Conservation (phyloP, 331 rosid species). For the Ulmus americana region DNA sequence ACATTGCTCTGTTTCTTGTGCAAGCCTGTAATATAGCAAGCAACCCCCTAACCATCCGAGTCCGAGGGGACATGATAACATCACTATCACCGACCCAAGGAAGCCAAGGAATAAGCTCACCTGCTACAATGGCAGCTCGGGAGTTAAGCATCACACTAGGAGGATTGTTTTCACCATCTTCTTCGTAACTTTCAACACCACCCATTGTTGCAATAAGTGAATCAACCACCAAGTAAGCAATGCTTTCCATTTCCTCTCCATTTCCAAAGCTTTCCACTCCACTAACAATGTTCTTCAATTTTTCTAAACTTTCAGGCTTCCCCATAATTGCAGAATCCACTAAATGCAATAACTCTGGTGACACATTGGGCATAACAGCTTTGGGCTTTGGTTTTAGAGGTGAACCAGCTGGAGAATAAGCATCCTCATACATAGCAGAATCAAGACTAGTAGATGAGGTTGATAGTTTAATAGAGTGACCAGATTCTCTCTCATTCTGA, state of each 20-base stretch:
- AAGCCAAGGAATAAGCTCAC: constrained; percentile 92
- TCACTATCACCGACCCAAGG: constrained; percentile 76
- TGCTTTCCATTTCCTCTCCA: constrained; percentile 60
- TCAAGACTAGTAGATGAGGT: constrained; percentile 43
- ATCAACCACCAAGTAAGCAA: constrained; percentile 74
- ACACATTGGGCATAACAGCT: constrained; percentile 52
- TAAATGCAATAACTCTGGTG: constrained; percentile 89
- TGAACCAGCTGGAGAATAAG: constrained; percentile 49
- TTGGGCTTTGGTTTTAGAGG: constrained; percentile 54
- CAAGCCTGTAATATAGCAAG: constrained; percentile 93
- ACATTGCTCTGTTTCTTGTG: constrained; percentile 96
- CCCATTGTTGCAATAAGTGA: constrained; percentile 99
- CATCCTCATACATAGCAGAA: constrained; percentile 37
- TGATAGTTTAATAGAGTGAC: constrained; percentile 37
- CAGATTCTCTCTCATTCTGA: constrained; percentile 39
- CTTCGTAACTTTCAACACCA: constrained; percentile 96
- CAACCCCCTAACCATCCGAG: constrained; percentile 89
- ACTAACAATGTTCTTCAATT: constrained; percentile 75
- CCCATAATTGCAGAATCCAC: constrained; percentile 99
- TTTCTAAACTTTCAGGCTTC: constrained; percentile 83
- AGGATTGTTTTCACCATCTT: constrained; percentile 81
- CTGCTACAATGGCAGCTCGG: constrained; percentile 90
- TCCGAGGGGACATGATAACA: constrained; percentile 76
- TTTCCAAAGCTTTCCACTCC: constrained; percentile 68
- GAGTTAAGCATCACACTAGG: constrained; percentile 98